Evolutionary conservation across 495 filamentous ascomycete genomes (phyloP), one percentile per base, ranked within the genome.

Genomic region (Neurospora sp.): DNA sequence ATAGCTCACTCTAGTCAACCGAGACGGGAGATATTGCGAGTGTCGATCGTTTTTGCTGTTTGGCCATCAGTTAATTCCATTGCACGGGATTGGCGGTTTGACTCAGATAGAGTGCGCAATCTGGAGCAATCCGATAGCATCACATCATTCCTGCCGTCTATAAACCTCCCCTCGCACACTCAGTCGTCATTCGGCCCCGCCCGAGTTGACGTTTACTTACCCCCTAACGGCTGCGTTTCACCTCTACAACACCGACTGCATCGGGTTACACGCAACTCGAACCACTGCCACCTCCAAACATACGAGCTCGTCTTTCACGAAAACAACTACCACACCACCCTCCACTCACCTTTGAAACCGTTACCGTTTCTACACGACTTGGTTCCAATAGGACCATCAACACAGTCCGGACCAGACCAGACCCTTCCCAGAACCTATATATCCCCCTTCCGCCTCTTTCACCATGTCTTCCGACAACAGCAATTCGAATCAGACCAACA

Each of bases 401-500:
- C 53, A 65, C 27, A 65, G 27, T 16, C 27, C 27, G 27, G 14
- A 14, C 14, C 53, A 65, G 53, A 9, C 12, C 53, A 65, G 53
- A 35, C 42, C 59, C 41, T n/a, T 38, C 71, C 37, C 69, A 39
- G 42, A 22, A n/a, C 59, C 70, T 68, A 75, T 74, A 73, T 78
- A 74, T 72, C 12, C 22, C 12, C 45, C 40, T 37, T 42, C 65
- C 69, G 69, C 71, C 74, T 69, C 31, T 38, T 75, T 72, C 78
- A 79, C 37, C 69, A 85, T 85, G 83, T 82, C 82, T 74, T 78
- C 77, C 61, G 78, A 82, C 76, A 81, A 79, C 77, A 72, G 44
- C 71, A 77, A 76, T 72, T 78, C 77, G 77, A 79, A 77, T 73
- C 74, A 75, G 73, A 73, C 72, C 68, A 40, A 76, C 27, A 76